Percentiles rank a stretch among this genome's conserved stretches.
These are phyloP conservation scores for Boletus rubescentipes DNA, from an alignment of 768 basidiomycete genomes.

Conservation along the genomic window DNA sequence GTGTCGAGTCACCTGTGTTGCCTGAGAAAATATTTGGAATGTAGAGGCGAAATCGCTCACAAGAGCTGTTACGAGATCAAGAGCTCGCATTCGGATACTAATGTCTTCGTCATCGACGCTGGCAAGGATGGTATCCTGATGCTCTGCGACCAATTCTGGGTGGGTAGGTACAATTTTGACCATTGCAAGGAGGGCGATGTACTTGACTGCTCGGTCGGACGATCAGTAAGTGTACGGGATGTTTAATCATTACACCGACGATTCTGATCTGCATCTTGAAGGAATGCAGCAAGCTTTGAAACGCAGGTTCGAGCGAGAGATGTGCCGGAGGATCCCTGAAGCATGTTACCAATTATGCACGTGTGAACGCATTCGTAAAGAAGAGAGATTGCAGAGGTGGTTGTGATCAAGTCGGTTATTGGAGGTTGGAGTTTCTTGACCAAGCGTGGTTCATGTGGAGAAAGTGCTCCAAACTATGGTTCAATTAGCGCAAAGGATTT, in stretches of 20 bases:
- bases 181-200: conserved; percentile 93
- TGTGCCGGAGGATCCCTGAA: conserved; percentile 74
- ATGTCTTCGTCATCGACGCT: conserved; percentile 93
- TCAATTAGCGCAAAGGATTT: background rate
- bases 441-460: conserved; percentile 88
- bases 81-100: conserved; percentile 92
- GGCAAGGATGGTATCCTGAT: conserved; percentile 87
- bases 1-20: conserved; percentile 66
- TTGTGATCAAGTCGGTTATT: conserved; percentile 93
- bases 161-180: conserved; percentile 94
- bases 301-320: conserved; percentile 85
- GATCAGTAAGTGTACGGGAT: conserved; percentile 16
- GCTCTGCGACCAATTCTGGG: conserved; percentile 84
- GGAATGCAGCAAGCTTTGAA: conserved; percentile 88
- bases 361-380: conserved; percentile 98
- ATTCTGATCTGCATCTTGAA: conserved; percentile 94
- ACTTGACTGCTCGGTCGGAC: conserved; percentile 71
- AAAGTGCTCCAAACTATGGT: conserved; percentile 84
- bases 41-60: conserved; percentile 40
- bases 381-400: conserved; percentile 92
- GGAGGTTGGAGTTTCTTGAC: conserved; percentile 94
- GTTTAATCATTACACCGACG: conserved; percentile 51
- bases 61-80: conserved; percentile 93
- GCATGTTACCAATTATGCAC: conserved; percentile 96
- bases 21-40: background rate